phyloP scores from a whole-genome alignment of 495 filamentous ascomycete species.

The Daldinia caldariorum region DNA sequence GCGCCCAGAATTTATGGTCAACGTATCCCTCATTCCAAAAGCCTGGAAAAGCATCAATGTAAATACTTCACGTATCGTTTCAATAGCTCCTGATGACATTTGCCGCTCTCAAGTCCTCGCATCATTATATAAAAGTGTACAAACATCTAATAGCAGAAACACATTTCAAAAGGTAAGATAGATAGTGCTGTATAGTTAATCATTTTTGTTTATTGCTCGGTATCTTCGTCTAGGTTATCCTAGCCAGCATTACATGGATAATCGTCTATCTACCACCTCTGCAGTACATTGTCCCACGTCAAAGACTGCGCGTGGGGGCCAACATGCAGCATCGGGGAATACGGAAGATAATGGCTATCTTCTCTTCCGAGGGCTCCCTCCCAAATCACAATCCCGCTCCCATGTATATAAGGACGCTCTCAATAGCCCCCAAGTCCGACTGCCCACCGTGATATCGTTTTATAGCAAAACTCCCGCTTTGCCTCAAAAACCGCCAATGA shows the following conservation, averaged over 20 bases:
- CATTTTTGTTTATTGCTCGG: conserved; percentile 34
- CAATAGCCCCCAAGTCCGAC: conserved; percentile 40
- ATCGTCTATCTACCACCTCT: conserved; percentile 28
- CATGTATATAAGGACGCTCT: conserved; percentile 38
- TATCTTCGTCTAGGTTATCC: conserved; percentile 24
- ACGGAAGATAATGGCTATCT: conserved; percentile 16
- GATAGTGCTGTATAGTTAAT: conserved; percentile 9
- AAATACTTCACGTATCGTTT: neutral
- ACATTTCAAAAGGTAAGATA: neutral
- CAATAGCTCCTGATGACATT: neutral
- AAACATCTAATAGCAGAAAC: neutral
- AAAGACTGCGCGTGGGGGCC: conserved; percentile 22
- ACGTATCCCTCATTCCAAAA: neutral
- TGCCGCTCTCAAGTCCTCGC: neutral
- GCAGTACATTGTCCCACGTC: conserved; percentile 27
- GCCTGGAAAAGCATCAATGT: neutral
- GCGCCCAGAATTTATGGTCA: neutral
- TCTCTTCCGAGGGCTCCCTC: conserved; percentile 17
- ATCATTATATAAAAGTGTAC: neutral
- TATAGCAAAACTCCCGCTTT: conserved; percentile 39
- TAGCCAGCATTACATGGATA: conserved; percentile 30
- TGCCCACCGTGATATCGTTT: conserved; percentile 42
- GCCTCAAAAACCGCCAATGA: conserved; percentile 30
- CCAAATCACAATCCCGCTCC: conserved; percentile 33
- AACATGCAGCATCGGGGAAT: conserved; percentile 25